Conservation (phyloP, 2,329 filamentous ascomycete genomes). For the Clarireedia homoeocarpa region DNA sequence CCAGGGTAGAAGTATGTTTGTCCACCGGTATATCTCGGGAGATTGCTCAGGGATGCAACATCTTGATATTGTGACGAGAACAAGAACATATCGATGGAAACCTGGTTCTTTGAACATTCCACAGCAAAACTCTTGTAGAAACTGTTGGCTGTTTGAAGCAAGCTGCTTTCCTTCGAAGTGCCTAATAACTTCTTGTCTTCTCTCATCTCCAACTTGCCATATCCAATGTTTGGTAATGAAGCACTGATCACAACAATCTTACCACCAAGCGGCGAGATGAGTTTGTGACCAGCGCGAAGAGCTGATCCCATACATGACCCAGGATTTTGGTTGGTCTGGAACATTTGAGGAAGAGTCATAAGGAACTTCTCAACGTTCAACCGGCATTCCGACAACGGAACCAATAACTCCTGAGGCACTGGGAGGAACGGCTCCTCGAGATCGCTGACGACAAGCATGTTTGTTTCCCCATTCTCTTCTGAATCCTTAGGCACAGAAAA, state of each 20-base stretch:
- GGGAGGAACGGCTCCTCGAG: slow-evolving; percentile 94
- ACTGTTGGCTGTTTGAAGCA: slow-evolving; percentile 86
- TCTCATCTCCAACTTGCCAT: slow-evolving; percentile 83
- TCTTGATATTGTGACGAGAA: slow-evolving; percentile 97
- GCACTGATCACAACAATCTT: slow-evolving; percentile 91
- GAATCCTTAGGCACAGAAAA: slow-evolving; percentile 88
- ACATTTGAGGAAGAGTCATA: slow-evolving; percentile 89
- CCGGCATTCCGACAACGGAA: slow-evolving; percentile 81
- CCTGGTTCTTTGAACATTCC: slow-evolving; percentile 97
- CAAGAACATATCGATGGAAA: slow-evolving; percentile 97
- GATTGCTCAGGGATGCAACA: slow-evolving; percentile 89
- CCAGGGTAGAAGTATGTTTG: slow-evolving; percentile 97
- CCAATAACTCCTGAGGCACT: slow-evolving; percentile 83
- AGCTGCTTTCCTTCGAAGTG: slow-evolving; percentile 79
- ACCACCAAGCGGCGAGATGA: slow-evolving; percentile 88
- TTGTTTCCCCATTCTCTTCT: slow-evolving; percentile 76
- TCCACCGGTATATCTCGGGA: slow-evolving; percentile 91
- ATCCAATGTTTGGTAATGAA: slow-evolving; percentile 81
- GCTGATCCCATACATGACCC: slow-evolving; percentile 94
- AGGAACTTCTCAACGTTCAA: slow-evolving; percentile 89
- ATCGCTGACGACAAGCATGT: slow-evolving; percentile 90
- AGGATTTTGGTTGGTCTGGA: slow-evolving; percentile 84
- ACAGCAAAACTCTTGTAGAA: slow-evolving; percentile 99
- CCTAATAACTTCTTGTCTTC: slow-evolving; percentile 95
- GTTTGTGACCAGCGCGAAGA: slow-evolving; percentile 85